Conservation (phyloP, 2,329 filamentous ascomycete species). For the Pezicula neosporulosa region DNA sequence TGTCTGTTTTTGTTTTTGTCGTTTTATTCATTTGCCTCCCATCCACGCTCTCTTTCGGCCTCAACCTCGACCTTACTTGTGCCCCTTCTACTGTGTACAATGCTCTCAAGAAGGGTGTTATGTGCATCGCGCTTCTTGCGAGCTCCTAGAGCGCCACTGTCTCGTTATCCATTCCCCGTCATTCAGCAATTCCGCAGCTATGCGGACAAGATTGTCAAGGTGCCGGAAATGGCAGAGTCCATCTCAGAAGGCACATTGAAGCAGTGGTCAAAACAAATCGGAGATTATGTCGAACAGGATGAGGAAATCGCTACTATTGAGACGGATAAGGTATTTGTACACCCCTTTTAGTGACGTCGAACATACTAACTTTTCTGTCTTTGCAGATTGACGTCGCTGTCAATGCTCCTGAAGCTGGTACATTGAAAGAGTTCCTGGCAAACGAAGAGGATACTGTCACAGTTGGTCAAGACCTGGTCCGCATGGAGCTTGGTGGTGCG, state of each 20-base stretch:
- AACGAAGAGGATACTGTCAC: constrained; percentile 93
- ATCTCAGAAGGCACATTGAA: constrained; percentile 97
- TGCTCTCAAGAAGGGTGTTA: constrained; percentile 29
- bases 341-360: constrained; percentile 3
- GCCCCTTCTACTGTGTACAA: constrained; percentile 9
- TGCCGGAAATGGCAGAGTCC: constrained; percentile 97
- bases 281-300: constrained; percentile 91
- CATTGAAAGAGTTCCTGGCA: constrained; percentile 86
- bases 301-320: constrained; percentile 99
- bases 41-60: constrained; percentile 13
- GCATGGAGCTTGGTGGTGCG: constrained; percentile 74
- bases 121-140: constrained; percentile 29
- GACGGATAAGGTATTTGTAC: constrained; percentile 79
- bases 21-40: constrained; percentile 8
- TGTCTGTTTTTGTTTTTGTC: background rate
- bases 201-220: constrained; percentile 85
- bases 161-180: constrained; percentile 39
- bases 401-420: constrained; percentile 87
- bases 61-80: constrained; percentile 6
- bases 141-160: constrained; percentile 20
- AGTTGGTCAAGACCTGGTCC: constrained; percentile 88
- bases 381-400: constrained; percentile 89
- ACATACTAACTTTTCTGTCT: constrained; percentile 3
- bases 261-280: constrained; percentile 88
- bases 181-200: constrained; percentile 56